Evolutionary conservation across 2,329 filamentous ascomycete genomes (phyloP).

Genomic region (Myriosclerotinia scirpicola): DNA sequence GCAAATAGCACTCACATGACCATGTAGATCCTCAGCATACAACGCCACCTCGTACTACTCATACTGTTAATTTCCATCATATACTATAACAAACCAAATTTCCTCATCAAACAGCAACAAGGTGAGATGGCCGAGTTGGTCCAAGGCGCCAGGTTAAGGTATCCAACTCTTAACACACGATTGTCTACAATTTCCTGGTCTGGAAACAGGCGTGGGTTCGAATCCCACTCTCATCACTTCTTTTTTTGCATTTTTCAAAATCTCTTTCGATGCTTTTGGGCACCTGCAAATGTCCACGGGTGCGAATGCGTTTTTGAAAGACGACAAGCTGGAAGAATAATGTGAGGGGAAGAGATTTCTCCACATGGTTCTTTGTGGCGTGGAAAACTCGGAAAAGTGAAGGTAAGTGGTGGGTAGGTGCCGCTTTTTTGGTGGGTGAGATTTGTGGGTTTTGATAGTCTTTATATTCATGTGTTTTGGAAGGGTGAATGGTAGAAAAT

Average conservation of each 20-base stretch:
- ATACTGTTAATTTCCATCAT: too few relatives aligned
- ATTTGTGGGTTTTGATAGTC: background rate
- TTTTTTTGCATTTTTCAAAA: background rate
- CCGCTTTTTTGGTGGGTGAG: background rate
- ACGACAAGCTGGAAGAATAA: background rate
- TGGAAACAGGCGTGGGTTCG: conserved; percentile 20
- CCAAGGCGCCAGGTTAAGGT: conserved; percentile 21
- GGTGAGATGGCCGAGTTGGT: conserved; percentile 21
- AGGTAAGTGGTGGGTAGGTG: background rate
- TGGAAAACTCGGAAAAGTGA: background rate
- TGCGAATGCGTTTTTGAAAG: background rate
- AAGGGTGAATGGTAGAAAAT: background rate
- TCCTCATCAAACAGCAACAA: background rate
- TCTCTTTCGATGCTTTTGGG: too few relatives aligned
- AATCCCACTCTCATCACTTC: conserved; percentile 16
- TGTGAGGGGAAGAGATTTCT: background rate
- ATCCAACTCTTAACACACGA: background rate
- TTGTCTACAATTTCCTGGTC: conserved; percentile 14
- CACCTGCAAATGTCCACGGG: too few relatives aligned
- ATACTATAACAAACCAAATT: too few relatives aligned
- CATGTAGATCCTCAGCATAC: too few relatives aligned
- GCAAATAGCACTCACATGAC: too few relatives aligned
- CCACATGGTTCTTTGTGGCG: background rate
- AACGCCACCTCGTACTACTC: too few relatives aligned
- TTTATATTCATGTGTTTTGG: background rate